phyloP scores from a whole-genome alignment of 2,329 filamentous ascomycete genomes.

The Aspergillus pseudotamarii region DNA sequence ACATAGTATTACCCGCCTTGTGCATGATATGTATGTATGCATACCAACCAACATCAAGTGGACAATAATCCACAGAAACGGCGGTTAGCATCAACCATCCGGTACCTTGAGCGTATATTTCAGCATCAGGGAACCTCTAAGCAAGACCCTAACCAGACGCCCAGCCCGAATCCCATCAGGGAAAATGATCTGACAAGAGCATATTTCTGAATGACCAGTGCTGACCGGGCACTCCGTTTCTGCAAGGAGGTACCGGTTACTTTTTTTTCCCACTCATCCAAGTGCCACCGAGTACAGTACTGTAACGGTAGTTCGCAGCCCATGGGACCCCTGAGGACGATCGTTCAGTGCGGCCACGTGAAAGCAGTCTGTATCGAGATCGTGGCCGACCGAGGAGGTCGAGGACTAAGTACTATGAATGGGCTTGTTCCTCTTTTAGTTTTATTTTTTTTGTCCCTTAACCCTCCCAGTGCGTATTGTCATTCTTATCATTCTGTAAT shows the following conservation, averaged over 20 bases:
- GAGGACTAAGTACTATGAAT: neutral
- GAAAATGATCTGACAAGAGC: neutral
- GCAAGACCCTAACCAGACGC: neutral
- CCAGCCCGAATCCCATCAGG: neutral
- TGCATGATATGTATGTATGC: neutral
- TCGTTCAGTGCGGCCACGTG: conserved; percentile 26
- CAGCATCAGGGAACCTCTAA: neutral
- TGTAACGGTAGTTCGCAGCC: conserved; percentile 22
- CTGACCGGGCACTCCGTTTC: neutral
- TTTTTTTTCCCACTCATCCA: neutral
- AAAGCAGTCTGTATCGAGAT: conserved; percentile 24
- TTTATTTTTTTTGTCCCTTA: neutral
- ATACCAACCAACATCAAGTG: neutral
- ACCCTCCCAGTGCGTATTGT: neutral
- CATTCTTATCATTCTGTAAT: neutral
- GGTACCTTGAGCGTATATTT: neutral
- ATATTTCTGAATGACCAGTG: neutral
- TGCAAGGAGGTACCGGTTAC: conserved; percentile 2
- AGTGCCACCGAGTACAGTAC: conserved; percentile 6
- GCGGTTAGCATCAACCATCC: neutral
- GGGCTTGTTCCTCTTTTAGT: conserved; percentile 3
- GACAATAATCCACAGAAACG: neutral
- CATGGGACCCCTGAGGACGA: conserved; percentile 28
- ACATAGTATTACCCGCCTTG: neutral
- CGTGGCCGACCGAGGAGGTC: conserved; percentile 15